These are phyloP conservation scores for Debaryomycetaceae sp. DNA, from an alignment of 1,139 yeast genomes.

Conservation along the genomic window DNA sequence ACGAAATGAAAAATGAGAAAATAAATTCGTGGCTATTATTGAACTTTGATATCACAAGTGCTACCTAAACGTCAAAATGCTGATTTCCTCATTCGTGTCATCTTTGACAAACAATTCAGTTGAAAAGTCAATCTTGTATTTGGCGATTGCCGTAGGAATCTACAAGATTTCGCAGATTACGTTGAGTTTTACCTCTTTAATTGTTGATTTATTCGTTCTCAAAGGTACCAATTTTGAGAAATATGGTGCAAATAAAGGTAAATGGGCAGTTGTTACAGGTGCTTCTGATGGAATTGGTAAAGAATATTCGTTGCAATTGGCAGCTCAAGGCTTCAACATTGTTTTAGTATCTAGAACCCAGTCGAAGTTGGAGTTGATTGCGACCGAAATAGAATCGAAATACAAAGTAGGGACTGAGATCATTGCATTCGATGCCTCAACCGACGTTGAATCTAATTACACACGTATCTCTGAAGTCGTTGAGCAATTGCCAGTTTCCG, in stretches of 20 bases:
- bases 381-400: conserved; percentile 59
- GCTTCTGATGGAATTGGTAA: conserved; percentile 98
- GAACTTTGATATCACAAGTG: too few species aligned
- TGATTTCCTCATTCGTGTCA: conserved; percentile 12
- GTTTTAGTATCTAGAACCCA: conserved; percentile 82
- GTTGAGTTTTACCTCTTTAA: conserved; percentile 38
- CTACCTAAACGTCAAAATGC: conserved; percentile 8
- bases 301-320: conserved; percentile 84
- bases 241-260: conserved; percentile 63
- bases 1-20: not conserved
- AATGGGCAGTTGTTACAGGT: conserved; percentile 94
- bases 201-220: conserved; percentile 57
- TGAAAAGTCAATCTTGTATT: conserved; percentile 23
- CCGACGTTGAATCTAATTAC: conserved; percentile 54
- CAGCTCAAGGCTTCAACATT: conserved; percentile 77
- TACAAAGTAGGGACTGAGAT: conserved; percentile 62
- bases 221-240: conserved; percentile 61
- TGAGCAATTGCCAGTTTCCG: conserved; percentile 56
- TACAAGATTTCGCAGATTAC: conserved; percentile 40
- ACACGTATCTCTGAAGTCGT: conserved; percentile 44
- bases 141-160: conserved; percentile 49
- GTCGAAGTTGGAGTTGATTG: conserved; percentile 65
- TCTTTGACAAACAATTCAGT: conserved; percentile 15
- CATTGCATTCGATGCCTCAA: conserved; percentile 77
- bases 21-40: too few species aligned